A percentile compares a stretch with the other conserved stretches of the same genome.
phyloP scores from a whole-genome alignment of 805 yeast genomes.

The Blastobotrys robertii region DNA sequence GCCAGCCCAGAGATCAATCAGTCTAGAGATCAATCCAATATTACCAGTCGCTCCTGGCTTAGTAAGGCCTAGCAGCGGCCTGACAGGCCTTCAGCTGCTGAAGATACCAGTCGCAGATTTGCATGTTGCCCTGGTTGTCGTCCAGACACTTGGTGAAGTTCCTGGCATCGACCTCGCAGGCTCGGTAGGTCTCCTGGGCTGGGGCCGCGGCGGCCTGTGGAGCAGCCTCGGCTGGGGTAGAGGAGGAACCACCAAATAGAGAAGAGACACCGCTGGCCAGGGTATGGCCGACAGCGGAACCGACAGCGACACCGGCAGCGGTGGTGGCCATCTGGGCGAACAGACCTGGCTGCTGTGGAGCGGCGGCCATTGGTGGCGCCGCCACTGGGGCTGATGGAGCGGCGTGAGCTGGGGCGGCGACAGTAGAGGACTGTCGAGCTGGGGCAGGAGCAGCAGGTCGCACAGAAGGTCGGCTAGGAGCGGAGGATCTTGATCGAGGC shows the following conservation, averaged over 20 bases:
- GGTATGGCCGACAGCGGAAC: slow-evolving; percentile 95
- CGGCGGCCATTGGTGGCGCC: slow-evolving; percentile 39
- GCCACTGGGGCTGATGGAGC: slow-evolving; percentile 40
- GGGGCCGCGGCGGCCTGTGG: slow-evolving; percentile 34
- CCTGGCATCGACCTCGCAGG: slow-evolving; percentile 90
- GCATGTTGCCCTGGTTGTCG: slow-evolving; percentile 92
- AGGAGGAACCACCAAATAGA: slow-evolving; percentile 73
- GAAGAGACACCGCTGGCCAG: slow-evolving; percentile 89
- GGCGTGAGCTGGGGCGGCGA: slow-evolving; percentile 54
- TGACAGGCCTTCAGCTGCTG: slow-evolving; percentile 98
- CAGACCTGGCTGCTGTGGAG: slow-evolving; percentile 58
- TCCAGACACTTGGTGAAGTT: slow-evolving; percentile 91
- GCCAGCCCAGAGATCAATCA: no score
- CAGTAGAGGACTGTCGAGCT: slow-evolving; percentile 21
- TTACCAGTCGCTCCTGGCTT: slow-evolving; percentile 18
- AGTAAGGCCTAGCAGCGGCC: slow-evolving; percentile 80
- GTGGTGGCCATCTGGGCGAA: slow-evolving; percentile 97
- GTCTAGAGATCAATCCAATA: no score
- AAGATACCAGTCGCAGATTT: slow-evolving; percentile 90
- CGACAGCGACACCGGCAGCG: slow-evolving; percentile 99
- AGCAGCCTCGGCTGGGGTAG: slow-evolving; percentile 42
- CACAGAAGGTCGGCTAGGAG: not conserved
- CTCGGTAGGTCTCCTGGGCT: slow-evolving; percentile 33
- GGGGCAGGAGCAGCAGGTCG: slow-evolving; percentile 15
- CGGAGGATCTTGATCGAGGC: slow-evolving; percentile 13